Percentiles rank a stretch among this genome's conserved stretches.
Conservation (phyloP, 768 basidiomycete species). For the Boletus bicolor region DNA sequence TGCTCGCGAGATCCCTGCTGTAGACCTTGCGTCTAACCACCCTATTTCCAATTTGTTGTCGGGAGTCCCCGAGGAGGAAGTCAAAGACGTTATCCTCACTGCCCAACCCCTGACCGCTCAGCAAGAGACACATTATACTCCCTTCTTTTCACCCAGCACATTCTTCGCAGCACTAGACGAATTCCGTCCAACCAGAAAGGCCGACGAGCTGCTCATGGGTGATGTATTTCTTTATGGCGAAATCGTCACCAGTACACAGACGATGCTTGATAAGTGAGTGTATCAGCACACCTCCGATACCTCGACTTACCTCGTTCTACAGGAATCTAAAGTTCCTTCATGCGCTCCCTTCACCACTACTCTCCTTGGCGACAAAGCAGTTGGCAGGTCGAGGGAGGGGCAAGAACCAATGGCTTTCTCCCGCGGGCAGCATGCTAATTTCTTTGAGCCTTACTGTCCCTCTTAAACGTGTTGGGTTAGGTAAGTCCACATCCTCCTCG, state of each 20-base stretch:
- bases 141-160: conserved; percentile 62
- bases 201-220: conserved; percentile 54
- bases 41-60: conserved; percentile 18
- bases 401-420: conserved; percentile 89
- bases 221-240: conserved; percentile 85
- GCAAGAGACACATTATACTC: conserved; percentile 44
- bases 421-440: conserved; percentile 82
- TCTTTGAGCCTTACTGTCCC: conserved; percentile 26
- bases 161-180: conserved; percentile 56
- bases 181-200: conserved; percentile 21
- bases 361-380: conserved; percentile 86
- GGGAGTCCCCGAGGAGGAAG: conserved; percentile 37
- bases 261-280: conserved; percentile 85
- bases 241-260: conserved; percentile 91
- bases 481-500: conserved; percentile 1
- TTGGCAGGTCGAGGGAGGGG: conserved; percentile 87
- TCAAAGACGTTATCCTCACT: conserved; percentile 55
- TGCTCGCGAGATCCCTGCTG: conserved; percentile 27
- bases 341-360: conserved; percentile 66
- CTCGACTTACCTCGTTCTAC: background rate
- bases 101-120: conserved; percentile 46
- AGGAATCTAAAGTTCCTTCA: conserved; percentile 78
- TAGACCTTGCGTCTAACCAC: conserved; percentile 22
- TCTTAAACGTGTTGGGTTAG: conserved; percentile 9
- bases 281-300: background rate